Evolutionary conservation across 2,329 filamentous ascomycete species (phyloP).

Genomic region (Massarina eburnea): DNA sequence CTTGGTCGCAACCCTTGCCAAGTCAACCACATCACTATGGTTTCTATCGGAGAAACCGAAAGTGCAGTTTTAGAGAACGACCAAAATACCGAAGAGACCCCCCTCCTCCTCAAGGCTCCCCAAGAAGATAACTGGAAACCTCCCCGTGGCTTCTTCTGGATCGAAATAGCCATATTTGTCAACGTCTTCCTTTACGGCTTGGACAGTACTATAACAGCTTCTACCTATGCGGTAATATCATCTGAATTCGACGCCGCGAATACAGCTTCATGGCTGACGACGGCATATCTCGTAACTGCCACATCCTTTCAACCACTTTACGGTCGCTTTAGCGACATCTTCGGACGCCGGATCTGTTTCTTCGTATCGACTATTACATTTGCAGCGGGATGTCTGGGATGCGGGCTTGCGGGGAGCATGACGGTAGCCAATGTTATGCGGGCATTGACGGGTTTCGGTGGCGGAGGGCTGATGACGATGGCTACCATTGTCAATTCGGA

Average conservation of each 20-base stretch:
- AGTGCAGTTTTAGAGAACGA: no score
- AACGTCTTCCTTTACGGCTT: constrained; percentile 66
- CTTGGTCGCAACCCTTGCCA: no score
- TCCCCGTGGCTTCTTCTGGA: constrained; percentile 22
- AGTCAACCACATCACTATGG: no score
- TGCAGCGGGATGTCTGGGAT: constrained; percentile 33
- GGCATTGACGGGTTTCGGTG: constrained; percentile 32
- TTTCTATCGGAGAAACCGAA: no score
- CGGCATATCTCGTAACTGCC: constrained; percentile 24
- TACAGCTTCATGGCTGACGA: constrained; percentile 39
- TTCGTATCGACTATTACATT: constrained; percentile 35
- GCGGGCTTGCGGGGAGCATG: constrained; percentile 27
- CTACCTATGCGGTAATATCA: constrained; percentile 43
- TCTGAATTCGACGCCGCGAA: constrained; percentile 52
- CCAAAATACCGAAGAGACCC: constrained; percentile 7
- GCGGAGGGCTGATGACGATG: constrained; percentile 36
- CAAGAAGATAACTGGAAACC: constrained; percentile 20
- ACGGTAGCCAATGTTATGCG: constrained; percentile 29
- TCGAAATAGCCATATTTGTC: constrained; percentile 56
- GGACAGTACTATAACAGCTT: constrained; percentile 49
- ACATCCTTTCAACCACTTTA: constrained; percentile 25
- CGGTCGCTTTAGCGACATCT: constrained; percentile 42
- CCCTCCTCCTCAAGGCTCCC: constrained; percentile 18
- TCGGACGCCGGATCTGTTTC: constrained; percentile 40
- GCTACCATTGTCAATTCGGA: constrained; percentile 57